These are phyloP conservation scores for Puccinia horiana DNA, from an alignment of 1,284 basidiomycete genomes.

Conservation along the genomic window DNA sequence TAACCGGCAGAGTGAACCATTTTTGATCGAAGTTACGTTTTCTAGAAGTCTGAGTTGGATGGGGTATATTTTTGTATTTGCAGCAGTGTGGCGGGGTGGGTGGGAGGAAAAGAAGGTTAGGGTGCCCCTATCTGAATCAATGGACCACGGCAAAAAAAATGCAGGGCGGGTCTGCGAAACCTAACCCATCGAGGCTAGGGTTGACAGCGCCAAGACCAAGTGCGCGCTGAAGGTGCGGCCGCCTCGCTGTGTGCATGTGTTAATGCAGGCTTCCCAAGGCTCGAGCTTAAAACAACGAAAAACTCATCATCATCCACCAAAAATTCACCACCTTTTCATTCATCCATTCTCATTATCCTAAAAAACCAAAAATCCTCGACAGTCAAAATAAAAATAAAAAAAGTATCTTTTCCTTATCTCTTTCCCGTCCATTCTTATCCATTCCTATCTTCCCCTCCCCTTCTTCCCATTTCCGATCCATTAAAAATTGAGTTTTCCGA, in stretches of 20 bases:
- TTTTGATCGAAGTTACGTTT: neutral
- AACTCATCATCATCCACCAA: too few species aligned
- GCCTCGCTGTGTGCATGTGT: neutral
- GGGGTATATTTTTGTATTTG: neutral
- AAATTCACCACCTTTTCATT: too few species aligned
- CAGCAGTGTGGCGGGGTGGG: neutral
- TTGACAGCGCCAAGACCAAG: too few species aligned
- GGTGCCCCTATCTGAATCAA: too few species aligned
- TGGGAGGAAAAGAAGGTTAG: neutral
- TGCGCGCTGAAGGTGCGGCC: too few species aligned
- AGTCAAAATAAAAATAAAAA: neutral
- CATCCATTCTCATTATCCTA: too few species aligned
- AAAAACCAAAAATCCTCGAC: neutral
- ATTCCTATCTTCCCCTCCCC: neutral
- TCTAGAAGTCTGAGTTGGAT: neutral
- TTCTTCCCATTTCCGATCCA: neutral
- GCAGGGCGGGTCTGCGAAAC: neutral
- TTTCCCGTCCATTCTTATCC: too few species aligned
- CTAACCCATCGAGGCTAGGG: neutral
- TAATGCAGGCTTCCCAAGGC: neutral
- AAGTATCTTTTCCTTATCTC: too few species aligned
- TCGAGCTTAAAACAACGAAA: neutral
- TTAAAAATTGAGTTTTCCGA: neutral
- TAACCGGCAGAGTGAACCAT: conserved; percentile 48
- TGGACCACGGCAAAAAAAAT: neutral